A percentile compares a stretch with the other conserved stretches of the same genome.
These are phyloP conservation scores for Xylaria flabelliformis DNA, from an alignment of 495 filamentous ascomycete species.

Conservation along the genomic window DNA sequence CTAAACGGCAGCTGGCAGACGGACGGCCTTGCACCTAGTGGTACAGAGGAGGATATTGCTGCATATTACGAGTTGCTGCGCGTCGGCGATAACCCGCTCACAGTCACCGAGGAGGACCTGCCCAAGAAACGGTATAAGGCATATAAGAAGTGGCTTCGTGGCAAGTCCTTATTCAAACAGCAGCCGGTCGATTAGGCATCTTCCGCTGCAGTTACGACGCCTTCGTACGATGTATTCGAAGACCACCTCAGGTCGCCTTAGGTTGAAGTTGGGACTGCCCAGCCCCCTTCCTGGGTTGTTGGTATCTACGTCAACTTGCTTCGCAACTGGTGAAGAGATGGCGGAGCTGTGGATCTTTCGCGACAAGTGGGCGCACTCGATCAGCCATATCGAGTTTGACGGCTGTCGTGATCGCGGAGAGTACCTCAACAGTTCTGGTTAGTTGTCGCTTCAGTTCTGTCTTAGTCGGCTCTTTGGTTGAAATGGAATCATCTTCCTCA, in stretches of 20 bases:
- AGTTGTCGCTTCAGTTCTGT: conserved; percentile 55
- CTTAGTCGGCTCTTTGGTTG: conserved; percentile 26
- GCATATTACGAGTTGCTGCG: conserved; percentile 77
- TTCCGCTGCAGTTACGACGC: conserved; percentile 20
- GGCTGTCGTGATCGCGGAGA: conserved; percentile 41
- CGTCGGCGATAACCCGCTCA: conserved; percentile 81
- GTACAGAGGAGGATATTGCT: conserved; percentile 69
- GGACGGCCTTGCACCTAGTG: conserved; percentile 41
- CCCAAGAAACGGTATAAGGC: conserved; percentile 94
- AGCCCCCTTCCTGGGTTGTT: background rate
- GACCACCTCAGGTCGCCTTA: conserved; percentile 8
- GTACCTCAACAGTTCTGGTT: conserved; percentile 40
- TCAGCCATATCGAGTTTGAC: conserved; percentile 37
- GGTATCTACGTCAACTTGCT: background rate
- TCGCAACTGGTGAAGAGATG: conserved; percentile 45
- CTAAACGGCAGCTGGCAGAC: conserved; percentile 61
- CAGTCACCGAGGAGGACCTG: conserved; percentile 83
- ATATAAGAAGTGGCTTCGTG: conserved; percentile 90
- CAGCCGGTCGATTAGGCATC: conserved; percentile 66
- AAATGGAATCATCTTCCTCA: conserved; percentile 48
- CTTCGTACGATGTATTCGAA: conserved; percentile 21
- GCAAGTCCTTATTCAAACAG: conserved; percentile 94
- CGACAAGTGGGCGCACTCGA: conserved; percentile 46
- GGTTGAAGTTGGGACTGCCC: background rate
- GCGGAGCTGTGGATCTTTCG: conserved; percentile 50